Conservation (phyloP, 495 filamentous ascomycete genomes). For the Hypoxylon subgilvum region DNA sequence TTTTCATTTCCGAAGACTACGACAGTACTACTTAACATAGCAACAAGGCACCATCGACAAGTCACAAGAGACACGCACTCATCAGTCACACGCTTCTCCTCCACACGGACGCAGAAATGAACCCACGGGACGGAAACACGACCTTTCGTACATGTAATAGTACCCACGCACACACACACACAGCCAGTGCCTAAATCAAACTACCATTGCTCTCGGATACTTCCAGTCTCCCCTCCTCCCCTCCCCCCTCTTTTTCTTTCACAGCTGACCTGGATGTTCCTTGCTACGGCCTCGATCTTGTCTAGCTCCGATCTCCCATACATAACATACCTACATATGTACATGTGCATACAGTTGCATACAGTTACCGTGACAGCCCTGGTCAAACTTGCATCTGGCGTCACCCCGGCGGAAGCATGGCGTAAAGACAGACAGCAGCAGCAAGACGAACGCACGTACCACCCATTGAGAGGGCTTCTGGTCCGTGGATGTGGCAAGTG, state of each 20-base stretch:
- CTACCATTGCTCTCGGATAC: conserved; percentile 16
- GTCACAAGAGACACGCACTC: conserved; percentile 2
- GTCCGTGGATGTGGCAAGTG: conserved; percentile 21
- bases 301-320: conserved; percentile 35
- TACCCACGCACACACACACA: conserved; percentile 14
- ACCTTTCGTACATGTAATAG: conserved; percentile 1
- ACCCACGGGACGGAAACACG: conserved; percentile 14
- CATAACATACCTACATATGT: background rate
- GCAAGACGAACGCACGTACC: conserved; percentile 24
- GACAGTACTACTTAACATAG: conserved; percentile 34
- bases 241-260: conserved; percentile 22
- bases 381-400: conserved; percentile 32
- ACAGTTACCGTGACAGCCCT: conserved; percentile 34
- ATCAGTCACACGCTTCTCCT: conserved; percentile 12
- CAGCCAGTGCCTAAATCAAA: conserved; percentile 22
- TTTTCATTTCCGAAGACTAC: conserved; percentile 40
- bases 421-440: conserved; percentile 29
- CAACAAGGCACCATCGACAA: conserved; percentile 29
- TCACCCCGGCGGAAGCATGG: conserved; percentile 27
- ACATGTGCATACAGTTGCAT: conserved; percentile 8
- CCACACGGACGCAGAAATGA: conserved; percentile 19
- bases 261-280: conserved; percentile 30
- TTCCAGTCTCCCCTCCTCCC: conserved; percentile 19
- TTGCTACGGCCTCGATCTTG: conserved; percentile 32
- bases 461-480: conserved; percentile 4